Percentiles rank a stretch among this genome's conserved stretches.
Evolutionary conservation across 2,329 filamentous ascomycete genomes (phyloP).

Genomic region (Aspergillus tanneri): DNA sequence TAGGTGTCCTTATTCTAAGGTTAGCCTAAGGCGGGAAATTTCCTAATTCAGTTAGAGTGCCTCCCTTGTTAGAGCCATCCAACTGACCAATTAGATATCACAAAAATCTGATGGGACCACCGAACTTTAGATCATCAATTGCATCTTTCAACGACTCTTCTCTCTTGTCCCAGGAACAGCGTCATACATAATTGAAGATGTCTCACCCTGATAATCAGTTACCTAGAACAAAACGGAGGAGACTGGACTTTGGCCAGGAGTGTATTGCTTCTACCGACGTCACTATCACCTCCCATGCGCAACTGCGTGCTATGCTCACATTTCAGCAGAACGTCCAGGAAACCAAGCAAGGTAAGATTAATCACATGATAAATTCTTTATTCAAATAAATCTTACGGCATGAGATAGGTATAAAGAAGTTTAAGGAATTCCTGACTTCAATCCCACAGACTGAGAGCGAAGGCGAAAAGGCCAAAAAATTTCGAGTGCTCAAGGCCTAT

Average conservation of each 20-base stretch:
- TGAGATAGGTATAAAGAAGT: conserved; percentile 41
- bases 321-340: conserved; percentile 66
- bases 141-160: conserved; percentile 2
- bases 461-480: conserved; percentile 38
- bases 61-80: background rate
- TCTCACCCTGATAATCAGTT: conserved; percentile 34
- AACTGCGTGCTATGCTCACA: conserved; percentile 66
- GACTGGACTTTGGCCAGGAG: conserved; percentile 31
- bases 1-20: too few relatives aligned
- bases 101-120: conserved; percentile 21
- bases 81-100: conserved; percentile 18
- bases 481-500: conserved; percentile 47
- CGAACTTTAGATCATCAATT: conserved; percentile 9
- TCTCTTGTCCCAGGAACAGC: conserved; percentile 16
- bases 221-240: conserved; percentile 41
- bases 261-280: conserved; percentile 26
- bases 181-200: conserved; percentile 29
- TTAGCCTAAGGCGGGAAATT: background rate
- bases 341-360: conserved; percentile 63
- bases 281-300: conserved; percentile 53
- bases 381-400: background rate
- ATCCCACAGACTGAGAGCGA: conserved; percentile 39
- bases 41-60: background rate
- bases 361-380: background rate
- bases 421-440: conserved; percentile 46